Evolutionary conservation across 805 yeast genomes (phyloP), one percentile per base, ranked within the genome.

Genomic region (Wickerhamomyces queroliae): DNA sequence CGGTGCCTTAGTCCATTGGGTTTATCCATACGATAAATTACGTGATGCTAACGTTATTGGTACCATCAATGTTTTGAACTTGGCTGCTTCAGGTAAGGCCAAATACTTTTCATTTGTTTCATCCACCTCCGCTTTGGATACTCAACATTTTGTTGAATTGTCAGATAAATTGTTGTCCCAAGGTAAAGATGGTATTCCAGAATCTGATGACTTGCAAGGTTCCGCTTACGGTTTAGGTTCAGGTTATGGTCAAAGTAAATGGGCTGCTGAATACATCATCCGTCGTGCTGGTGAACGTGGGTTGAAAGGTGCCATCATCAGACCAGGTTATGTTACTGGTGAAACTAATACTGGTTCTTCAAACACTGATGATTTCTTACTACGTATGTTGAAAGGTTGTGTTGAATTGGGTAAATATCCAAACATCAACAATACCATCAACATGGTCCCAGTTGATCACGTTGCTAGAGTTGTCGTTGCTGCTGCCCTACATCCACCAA

Each of bases 1-100:
- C 52, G 99, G 98, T 68, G 99, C 99, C 15, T 70, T 90, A 45
- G 99, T 93, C 28, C 99, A 93, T 62, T 93, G 99, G 99, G 96
- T 90, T 2, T 93, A 85, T 61, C 98, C 99, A 21, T 93, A 93
- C 64, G 66, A 83, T 35, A 86, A 85, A 48, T 69, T 93, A 54
- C 78, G 98, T 52, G 96, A 87, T 49, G 93, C 98, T 25, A 93
- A 93, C 56, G 99, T 95, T 24, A 66, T 90, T 42, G 80, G 95
- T 33, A 84, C 98, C 1, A 64, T 91, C 43, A 85, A 90, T 53
- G 87, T 89, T 9, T 67, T 93, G 75, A 79, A 79, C 56, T 56
- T 70, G 27, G 81, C 93, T 52, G 74, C 79, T 7, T 65, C 70
- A 31, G 95, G 95, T 29, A 89, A 85, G 59, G 77, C 97, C 28